Evolutionary conservation across 352 stramenopile genomes (phyloP).

Genomic region (Globisporangium apiculatum): DNA sequence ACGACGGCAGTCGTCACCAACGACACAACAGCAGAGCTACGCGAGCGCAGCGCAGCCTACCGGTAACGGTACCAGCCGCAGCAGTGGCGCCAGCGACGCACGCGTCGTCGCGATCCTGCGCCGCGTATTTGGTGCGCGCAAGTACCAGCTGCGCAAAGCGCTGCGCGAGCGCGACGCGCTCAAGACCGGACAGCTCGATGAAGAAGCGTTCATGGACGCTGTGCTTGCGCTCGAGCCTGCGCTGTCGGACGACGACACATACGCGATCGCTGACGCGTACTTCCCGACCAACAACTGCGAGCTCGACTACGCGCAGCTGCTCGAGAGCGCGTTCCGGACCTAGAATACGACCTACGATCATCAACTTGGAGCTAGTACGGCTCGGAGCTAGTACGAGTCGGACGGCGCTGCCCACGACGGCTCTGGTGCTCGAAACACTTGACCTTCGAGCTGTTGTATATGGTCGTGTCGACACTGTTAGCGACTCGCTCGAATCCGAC

Average conservation of each 20-base stretch:
- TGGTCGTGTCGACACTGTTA: neutral
- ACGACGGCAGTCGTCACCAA: neutral
- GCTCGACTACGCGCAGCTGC: slow-evolving; percentile 62
- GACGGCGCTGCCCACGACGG: slow-evolving; percentile 51
- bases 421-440: slow-evolving; percentile 52
- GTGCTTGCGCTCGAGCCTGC: slow-evolving; percentile 44
- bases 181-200: slow-evolving; percentile 41
- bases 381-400: slow-evolving; percentile 24
- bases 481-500: too few relatives aligned
- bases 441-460: slow-evolving; percentile 44
- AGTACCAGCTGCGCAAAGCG: slow-evolving; percentile 68
- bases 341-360: slow-evolving; percentile 1
- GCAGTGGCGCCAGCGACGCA: slow-evolving; percentile 6
- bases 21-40: neutral
- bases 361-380: too few relatives aligned
- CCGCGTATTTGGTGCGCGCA: slow-evolving; percentile 43
- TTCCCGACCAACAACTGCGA: slow-evolving; percentile 67
- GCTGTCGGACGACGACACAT: slow-evolving; percentile 69
- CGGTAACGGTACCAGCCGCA: neutral
- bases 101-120: slow-evolving; percentile 40
- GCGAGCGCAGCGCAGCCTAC: neutral
- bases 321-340: slow-evolving; percentile 55
- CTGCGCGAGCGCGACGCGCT: slow-evolving; percentile 50
- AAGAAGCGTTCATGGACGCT: slow-evolving; percentile 79
- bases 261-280: slow-evolving; percentile 58